Evolutionary conservation across 179 eudicot genomes (phyloP), one percentile per base, ranked within the genome.

Genomic region (Gypsophila paniculata): DNA sequence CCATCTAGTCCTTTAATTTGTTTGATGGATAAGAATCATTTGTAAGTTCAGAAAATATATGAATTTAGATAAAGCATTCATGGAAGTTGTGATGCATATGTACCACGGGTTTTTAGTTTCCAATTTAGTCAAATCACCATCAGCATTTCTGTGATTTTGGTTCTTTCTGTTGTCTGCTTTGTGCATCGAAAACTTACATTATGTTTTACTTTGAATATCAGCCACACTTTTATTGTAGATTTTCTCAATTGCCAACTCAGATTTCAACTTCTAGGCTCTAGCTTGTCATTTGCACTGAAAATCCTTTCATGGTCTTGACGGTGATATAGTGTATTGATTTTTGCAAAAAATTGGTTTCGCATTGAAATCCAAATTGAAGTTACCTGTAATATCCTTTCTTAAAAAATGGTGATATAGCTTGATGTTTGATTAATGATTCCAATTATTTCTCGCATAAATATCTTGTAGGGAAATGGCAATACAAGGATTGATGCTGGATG

Each of bases 381-480:
- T 62, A 5, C 46, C 48, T n/a, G 5, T 19, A 36, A 10, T 62
- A 12, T 42, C 53, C 69, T 39, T 65, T 5, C 49, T 13, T 42
- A 12, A 22, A 51, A 65, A 25, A 49, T 66, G 71, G 23, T n/a
- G n/a, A n/a, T n/a, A n/a, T n/a, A n/a, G n/a, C n/a, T n/a, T n/a
- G n/a, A n/a, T n/a, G n/a, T n/a, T n/a, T 38, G 18, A 64, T 25
- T 34, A 64, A 17, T 61, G 18, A 49, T 34, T 67, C 49, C 15
- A 49, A 19, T 49, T 23, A 19, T 49, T 69, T 65, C 32, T 71
- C 52, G 59, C 49, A 7, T 11, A 19, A 21, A 21, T 61, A 59
- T 80, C 60, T 65, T 60, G n/a, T 65, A 93, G 97, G 89, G 98
- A 93, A 80, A 86, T 93, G 90, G 90, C 98, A 60, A 78, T 77